phyloP scores from a whole-genome alignment of 805 yeast genomes.

The Vanderwaltozyma verrucispora region DNA sequence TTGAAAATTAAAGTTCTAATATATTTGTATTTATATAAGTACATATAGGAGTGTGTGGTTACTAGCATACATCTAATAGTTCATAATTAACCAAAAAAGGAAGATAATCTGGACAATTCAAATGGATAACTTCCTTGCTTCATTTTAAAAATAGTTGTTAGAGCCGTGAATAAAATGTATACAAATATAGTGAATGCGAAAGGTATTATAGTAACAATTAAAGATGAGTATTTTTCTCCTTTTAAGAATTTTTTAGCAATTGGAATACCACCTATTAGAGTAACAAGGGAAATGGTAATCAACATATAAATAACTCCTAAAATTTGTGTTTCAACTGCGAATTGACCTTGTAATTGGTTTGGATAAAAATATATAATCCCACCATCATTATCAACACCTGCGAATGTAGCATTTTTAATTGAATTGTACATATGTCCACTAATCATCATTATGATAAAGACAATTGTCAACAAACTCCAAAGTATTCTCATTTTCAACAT shows the following conservation, averaged over 20 bases:
- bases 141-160: slow-evolving; percentile 53
- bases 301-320: slow-evolving; percentile 63
- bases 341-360: slow-evolving; percentile 64
- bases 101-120: slow-evolving; percentile 14
- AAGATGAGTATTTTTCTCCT: slow-evolving; percentile 24
- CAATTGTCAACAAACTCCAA: slow-evolving; percentile 59
- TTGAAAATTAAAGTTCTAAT: no score
- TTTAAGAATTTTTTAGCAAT: slow-evolving; percentile 11
- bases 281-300: slow-evolving; percentile 49
- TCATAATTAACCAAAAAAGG: no score
- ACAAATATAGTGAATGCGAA: slow-evolving; percentile 35
- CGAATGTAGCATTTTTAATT: slow-evolving; percentile 59
- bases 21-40: no score
- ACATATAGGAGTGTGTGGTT: no score
- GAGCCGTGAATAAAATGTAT: slow-evolving; percentile 49
- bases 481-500: slow-evolving; percentile 42
- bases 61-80: not conserved
- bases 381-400: slow-evolving; percentile 34
- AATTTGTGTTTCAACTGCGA: slow-evolving; percentile 84
- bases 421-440: slow-evolving; percentile 91
- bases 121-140: slow-evolving; percentile 77
- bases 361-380: slow-evolving; percentile 42
- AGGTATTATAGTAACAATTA: slow-evolving; percentile 40
- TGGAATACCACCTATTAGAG: slow-evolving; percentile 50
- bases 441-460: slow-evolving; percentile 63